Percentiles rank a stretch among this genome's conserved stretches.
These are phyloP conservation scores for Rhizoclosmatium globosum DNA, from an alignment of 192 early-diverging fungal genomes.

Conservation along the genomic window DNA sequence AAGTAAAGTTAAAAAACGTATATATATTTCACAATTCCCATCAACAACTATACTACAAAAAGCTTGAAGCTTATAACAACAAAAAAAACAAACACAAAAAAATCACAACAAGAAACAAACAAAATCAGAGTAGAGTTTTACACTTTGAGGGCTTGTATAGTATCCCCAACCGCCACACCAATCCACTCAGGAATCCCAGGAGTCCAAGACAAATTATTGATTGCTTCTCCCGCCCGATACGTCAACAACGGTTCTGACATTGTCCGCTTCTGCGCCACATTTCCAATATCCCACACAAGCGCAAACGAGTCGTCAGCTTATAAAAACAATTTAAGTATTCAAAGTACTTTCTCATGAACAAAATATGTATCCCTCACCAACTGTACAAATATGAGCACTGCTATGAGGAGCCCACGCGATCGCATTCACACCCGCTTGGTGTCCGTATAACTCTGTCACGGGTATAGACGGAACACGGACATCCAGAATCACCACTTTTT, in stretches of 20 bases:
- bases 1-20: neutral
- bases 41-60: too few species aligned
- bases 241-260: conserved; percentile 72
- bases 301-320: conserved; percentile 89
- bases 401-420: conserved; percentile 90
- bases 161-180: conserved; percentile 84
- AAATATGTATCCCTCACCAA: conserved; percentile 60
- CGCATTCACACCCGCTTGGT: conserved; percentile 80
- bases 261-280: neutral
- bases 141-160: conserved; percentile 84
- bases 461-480: conserved; percentile 89
- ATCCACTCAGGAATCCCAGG: conserved; percentile 84
- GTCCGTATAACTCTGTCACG: conserved; percentile 82
- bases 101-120: neutral
- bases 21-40: too few species aligned
- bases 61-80: neutral
- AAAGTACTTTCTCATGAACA: neutral
- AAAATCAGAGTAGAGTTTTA: conserved; percentile 42
- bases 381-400: conserved; percentile 82
- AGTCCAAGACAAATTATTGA: conserved; percentile 89
- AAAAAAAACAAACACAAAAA: neutral
- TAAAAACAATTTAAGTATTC: neutral
- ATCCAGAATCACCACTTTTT: conserved; percentile 87
- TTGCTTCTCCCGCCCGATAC: conserved; percentile 77
- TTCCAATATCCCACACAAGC: conserved; percentile 88